Base-by-base conservation (phyloP, 805 yeast species). In the Clavispora vitiphila region DNA sequence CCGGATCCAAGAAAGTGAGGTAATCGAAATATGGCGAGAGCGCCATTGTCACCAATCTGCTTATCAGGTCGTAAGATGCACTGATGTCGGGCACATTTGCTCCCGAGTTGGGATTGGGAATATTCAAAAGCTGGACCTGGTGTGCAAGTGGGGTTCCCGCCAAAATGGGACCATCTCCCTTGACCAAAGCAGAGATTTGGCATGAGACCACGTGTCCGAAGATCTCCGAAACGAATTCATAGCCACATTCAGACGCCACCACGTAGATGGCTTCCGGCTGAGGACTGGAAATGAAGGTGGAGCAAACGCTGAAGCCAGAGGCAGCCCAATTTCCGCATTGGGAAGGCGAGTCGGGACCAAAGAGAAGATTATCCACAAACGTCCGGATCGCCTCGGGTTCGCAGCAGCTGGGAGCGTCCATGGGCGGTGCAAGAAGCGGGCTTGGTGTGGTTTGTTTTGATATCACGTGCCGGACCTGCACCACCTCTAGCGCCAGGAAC, bases 21-120 rank as follows among this genome's bases (percentile, higher is more conserved):
- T 75, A 68, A 34, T 85, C 86, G 54, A 89, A 83, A 48, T 81
- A 78, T 0, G 93, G 86, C 0, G 79, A 70, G 18, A 88, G 66
- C 1, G 89, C 95, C 29, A 76, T 62, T 40, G 73, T 74, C 18
- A 88, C 60, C 21, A 90, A 60, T 0, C 78, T 65, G 49, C 80
- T 70, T n/a, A 89, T 54, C 21, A 71, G 67, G 37, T 81, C 83
- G 43, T 74, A 73, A 2, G 71, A 46, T 8, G 55, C 62, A 43
- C 48, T 48, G 31, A 40, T 27, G 20, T 15, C 24, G n/a, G 15
- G 9, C 5, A 18, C 15, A 5, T 14, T n/a, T 3, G 22, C 39
- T 8, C 6, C 26, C 10, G 21, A 4, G 2, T 20, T 27, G 11
- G 39, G 7, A 8, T 39, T 40, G 8, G 55, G 51, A 15, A 49